phyloP scores from a whole-genome alignment of 768 basidiomycete species.

The Lanmaoa pseudosensibilis region DNA sequence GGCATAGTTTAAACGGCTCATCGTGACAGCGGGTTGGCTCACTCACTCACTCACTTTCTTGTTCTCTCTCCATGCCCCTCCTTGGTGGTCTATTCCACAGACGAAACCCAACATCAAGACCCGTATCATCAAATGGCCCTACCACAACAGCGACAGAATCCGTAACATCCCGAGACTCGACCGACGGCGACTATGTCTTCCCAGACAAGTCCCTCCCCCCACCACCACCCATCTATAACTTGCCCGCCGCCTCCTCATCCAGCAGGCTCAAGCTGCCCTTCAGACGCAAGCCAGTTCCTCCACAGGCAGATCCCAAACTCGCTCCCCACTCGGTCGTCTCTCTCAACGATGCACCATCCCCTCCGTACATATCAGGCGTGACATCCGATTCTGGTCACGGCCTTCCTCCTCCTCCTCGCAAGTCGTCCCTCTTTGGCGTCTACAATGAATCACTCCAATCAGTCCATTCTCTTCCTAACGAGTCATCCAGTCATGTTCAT shows the following conservation, averaged over 20 bases:
- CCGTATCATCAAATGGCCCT: not conserved
- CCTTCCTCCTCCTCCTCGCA: constrained; percentile 58
- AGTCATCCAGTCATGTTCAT: constrained; percentile 25
- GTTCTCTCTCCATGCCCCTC: constrained; percentile 23
- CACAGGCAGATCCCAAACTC: constrained; percentile 7
- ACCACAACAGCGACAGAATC: constrained; percentile 15
- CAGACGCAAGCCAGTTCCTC: constrained; percentile 35
- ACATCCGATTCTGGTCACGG: constrained; percentile 47
- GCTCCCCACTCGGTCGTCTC: constrained; percentile 8
- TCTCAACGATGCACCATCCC: constrained; percentile 31
- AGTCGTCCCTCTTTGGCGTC: constrained; percentile 62
- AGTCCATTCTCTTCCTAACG: constrained; percentile 61
- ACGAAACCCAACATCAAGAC: constrained; percentile 7
- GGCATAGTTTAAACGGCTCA: constrained; percentile 7
- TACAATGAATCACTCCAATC: constrained; percentile 51
- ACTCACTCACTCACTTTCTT: not conserved
- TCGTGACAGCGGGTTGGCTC: not conserved
- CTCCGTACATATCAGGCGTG: constrained; percentile 35
- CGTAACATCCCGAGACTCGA: constrained; percentile 16
- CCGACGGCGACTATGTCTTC: constrained; percentile 36
- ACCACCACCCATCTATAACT: constrained; percentile 20
- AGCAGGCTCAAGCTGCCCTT: constrained; percentile 49
- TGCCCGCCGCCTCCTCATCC: constrained; percentile 35
- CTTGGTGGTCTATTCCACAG: constrained; percentile 31
- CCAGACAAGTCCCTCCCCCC: constrained; percentile 21